Conservation (phyloP, 176 grass and related monocot species). For the Triticum monococcum region DNA sequence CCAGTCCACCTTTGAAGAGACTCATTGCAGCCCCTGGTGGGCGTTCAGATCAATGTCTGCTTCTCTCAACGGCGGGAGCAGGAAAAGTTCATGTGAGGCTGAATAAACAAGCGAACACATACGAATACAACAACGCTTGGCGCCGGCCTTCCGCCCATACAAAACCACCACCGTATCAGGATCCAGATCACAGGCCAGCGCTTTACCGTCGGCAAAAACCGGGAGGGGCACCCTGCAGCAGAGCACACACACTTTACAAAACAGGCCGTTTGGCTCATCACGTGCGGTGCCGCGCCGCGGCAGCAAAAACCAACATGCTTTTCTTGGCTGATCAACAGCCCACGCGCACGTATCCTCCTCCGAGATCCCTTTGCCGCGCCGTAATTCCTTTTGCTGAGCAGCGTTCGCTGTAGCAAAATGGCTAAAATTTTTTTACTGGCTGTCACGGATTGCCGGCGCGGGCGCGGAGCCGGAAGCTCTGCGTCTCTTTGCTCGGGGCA, state of each 20-base stretch:
- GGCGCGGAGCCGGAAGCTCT: not conserved
- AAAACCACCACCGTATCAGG: not conserved
- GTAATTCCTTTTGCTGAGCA: not conserved
- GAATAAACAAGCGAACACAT: not conserved
- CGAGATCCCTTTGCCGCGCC: not conserved
- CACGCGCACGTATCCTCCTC: not conserved
- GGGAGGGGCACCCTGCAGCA: not conserved
- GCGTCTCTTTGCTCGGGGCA: no score
- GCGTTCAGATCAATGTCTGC: not conserved
- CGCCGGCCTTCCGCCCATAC: not conserved
- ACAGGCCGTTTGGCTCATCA: conserved; percentile 25
- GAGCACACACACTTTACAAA: not conserved
- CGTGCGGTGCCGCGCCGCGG: not conserved
- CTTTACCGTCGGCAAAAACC: not conserved
- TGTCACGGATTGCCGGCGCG: not conserved
- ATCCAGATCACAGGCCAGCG: not conserved
- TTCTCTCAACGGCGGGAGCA: not conserved
- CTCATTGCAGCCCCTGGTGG: not conserved
- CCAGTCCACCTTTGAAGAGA: not conserved
- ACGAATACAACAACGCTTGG: not conserved
- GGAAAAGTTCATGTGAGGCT: not conserved
- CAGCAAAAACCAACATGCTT: not conserved
- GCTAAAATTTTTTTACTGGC: no score
- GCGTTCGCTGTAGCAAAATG: no score
- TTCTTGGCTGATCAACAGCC: not conserved